Evolutionary conservation across 2,329 filamentous ascomycete species (phyloP), one percentile per base, ranked within the genome.

Genomic region (Seiridium unicorne): DNA sequence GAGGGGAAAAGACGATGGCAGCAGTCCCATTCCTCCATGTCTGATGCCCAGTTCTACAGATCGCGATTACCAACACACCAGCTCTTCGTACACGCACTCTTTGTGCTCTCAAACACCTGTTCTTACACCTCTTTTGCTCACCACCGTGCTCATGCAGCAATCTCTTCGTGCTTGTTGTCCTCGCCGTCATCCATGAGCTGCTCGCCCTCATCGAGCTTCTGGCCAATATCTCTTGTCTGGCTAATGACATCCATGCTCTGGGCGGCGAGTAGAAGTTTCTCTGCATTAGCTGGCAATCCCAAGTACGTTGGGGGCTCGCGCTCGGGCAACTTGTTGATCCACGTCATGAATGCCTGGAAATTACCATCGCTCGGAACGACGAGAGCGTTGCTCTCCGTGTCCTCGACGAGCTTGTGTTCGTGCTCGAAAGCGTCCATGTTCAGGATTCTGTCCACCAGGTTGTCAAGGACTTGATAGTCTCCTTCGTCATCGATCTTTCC

Each of bases 291-390:
- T 42, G 95, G 95, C 66, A 99, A 77, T 31, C 95, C 96, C 13
- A 99, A 82, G 72, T 97, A 99, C 1, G 93, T 97, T 4, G 95
- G 95, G 35, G 96, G 96, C 75, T 99, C 95, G 69, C 95, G 88
- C 82, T 99, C 95, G 0, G 95, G 95, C 63, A 99, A 81, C 62
- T 86, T 87, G 69, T 96, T 91, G 63, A 99, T 92, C 96, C 96
- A 99, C 44, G 84, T 83, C 76, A 90, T 89, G 73, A 98, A 98
- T 70, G 96, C 92, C 63, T 89, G 86, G 72, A 97, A 86, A 54
- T 86, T 88, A 1, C 93, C 97, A 47, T 91, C 89, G 49, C 85
- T 85, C 0, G 95, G 95, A 53, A 97, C 87, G 13, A 86, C 81
- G 13, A 98, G 81, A 35, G 84, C 80, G 6, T 83, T 85, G 49